A percentile compares a stretch with the other conserved stretches of the same genome.
Conservation (phyloP, 495 filamentous ascomycete species). For the Durotheca rogersii region DNA sequence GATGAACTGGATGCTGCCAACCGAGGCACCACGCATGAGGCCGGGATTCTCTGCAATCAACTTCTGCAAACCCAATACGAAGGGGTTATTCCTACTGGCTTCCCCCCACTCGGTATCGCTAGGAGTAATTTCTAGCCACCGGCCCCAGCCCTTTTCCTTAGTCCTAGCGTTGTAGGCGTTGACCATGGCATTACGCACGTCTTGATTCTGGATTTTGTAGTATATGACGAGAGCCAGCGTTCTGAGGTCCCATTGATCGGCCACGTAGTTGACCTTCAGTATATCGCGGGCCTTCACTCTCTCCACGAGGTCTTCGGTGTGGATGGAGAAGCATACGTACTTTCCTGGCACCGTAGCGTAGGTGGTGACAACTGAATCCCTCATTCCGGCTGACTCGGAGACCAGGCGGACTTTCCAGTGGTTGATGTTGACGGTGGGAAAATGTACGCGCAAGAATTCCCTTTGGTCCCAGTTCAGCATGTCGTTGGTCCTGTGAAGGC, state of each 20-base stretch:
- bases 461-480: too few relatives aligned
- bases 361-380: background rate
- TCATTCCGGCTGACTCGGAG: background rate
- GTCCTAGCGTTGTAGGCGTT: background rate
- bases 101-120: slow-evolving; percentile 2
- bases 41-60: background rate
- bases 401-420: background rate
- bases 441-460: too few relatives aligned
- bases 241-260: background rate
- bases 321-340: slow-evolving; percentile 1
- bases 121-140: background rate
- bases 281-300: slow-evolving; percentile 1
- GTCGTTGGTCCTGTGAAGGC: too few relatives aligned
- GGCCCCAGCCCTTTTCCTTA: background rate
- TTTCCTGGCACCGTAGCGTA: background rate
- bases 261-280: background rate
- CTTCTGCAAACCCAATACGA: slow-evolving; percentile 6
- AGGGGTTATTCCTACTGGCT: background rate
- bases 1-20: background rate
- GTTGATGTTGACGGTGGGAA: background rate
- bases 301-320: background rate
- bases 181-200: background rate
- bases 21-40: background rate
- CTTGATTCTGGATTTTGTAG: background rate
- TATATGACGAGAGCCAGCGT: background rate